Conservation (phyloP, 257 asterid genomes). For the Verbena officinalis region DNA sequence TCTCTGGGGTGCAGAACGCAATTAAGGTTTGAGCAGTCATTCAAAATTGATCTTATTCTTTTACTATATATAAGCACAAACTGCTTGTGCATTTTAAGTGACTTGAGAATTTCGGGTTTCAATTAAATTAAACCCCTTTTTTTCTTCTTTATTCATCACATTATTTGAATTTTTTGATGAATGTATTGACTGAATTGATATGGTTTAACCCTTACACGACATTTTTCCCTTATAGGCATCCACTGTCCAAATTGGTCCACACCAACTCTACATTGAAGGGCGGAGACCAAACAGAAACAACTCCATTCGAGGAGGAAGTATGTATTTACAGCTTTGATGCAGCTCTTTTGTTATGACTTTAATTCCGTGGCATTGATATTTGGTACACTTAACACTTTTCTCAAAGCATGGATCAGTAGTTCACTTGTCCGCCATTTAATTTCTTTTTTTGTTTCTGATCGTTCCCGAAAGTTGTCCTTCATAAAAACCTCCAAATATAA, state of each 20-base stretch:
- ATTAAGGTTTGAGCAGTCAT: conserved; percentile 59
- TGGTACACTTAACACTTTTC: conserved; percentile 14
- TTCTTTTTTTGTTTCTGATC: too few species aligned
- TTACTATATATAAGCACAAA: not conserved
- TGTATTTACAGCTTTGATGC: conserved; percentile 29
- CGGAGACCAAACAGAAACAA: conserved; percentile 84
- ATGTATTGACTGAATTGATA: not conserved
- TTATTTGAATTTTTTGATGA: not conserved
- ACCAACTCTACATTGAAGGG: conserved; percentile 91
- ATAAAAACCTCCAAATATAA: not conserved
- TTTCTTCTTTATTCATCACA: too few species aligned
- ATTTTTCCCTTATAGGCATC: conserved; percentile 66
- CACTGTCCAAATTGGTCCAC: conserved; percentile 66
- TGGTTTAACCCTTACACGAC: conserved; percentile 11
- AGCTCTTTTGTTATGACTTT: not conserved
- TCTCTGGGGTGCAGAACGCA: conserved; percentile 93
- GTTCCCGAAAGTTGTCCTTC: not conserved
- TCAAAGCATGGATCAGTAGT: not conserved
- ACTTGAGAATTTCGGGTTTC: not conserved
- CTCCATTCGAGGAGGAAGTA: conserved; percentile 81
- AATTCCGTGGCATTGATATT: conserved; percentile 3
- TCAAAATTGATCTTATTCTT: not conserved
- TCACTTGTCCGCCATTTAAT: not conserved
- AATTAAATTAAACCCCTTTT: not conserved
- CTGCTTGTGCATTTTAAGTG: not conserved